phyloP scores from a whole-genome alignment of 108 stramenopile genomes.

The Aureococcus anophagefferens region DNA sequence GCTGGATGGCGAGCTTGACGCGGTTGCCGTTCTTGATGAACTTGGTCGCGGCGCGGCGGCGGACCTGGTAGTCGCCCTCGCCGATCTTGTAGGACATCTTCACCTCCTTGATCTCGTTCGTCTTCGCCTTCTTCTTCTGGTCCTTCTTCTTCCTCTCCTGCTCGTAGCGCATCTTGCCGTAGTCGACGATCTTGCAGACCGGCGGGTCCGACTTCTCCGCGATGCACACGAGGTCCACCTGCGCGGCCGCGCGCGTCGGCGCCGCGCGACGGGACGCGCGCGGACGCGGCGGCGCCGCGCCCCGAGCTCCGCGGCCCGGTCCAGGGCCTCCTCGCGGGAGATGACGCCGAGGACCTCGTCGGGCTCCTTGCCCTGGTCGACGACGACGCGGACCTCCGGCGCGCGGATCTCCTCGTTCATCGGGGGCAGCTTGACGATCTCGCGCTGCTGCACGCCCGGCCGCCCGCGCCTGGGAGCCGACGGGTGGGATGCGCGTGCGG shows the following conservation, averaged over 20 bases:
- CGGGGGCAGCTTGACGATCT: conserved; percentile 26
- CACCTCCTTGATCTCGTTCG: conserved; percentile 84
- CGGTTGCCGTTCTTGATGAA: conserved; percentile 75
- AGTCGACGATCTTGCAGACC: conserved; percentile 87
- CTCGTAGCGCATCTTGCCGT: conserved; percentile 76
- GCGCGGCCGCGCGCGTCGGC: too few relatives aligned
- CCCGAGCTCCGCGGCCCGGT: conserved; percentile 68
- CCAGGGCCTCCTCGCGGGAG: conserved; percentile 66
- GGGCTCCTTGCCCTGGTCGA: conserved; percentile 50
- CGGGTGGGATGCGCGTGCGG: too few relatives aligned
- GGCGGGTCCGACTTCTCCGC: conserved; percentile 75
- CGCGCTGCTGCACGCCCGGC: background rate
- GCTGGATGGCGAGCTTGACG: conserved; percentile 65
- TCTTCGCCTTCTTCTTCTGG: conserved; percentile 80
- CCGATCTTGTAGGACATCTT: conserved; percentile 95
- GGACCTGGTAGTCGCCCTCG: conserved; percentile 81
- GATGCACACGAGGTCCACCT: conserved; percentile 75
- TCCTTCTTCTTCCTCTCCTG: conserved; percentile 88
- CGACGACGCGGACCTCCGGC: conserved; percentile 56
- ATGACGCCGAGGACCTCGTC: conserved; percentile 80
- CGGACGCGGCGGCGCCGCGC: conserved; percentile 10
- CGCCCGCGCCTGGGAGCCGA: too few relatives aligned
- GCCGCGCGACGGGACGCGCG: too few relatives aligned
- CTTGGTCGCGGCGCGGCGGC: conserved; percentile 68
- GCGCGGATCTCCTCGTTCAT: conserved; percentile 66